phyloP scores from a whole-genome alignment of 371 early-diverging fungal genomes.

The Mucor sp. region DNA sequence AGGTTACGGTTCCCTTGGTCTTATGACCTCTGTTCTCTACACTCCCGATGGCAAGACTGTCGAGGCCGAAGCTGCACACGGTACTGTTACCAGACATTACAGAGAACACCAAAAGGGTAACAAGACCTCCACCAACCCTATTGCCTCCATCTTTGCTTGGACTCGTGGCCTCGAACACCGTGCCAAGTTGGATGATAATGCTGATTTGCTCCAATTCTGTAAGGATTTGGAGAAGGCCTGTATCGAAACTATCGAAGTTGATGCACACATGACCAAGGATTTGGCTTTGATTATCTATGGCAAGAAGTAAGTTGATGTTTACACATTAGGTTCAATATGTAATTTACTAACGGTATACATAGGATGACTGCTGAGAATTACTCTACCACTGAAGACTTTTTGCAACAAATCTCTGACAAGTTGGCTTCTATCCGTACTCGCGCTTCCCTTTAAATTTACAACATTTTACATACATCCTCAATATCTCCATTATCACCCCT shows the following conservation, averaged over 20 bases:
- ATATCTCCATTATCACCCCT: background rate
- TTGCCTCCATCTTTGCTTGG: conserved; percentile 98
- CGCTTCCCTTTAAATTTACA: conserved; percentile 20
- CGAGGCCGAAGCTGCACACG: conserved; percentile 98
- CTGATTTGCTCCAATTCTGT: conserved; percentile 76
- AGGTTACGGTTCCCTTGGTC: conserved; percentile 88
- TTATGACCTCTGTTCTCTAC: conserved; percentile 95
- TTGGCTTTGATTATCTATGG: conserved; percentile 94
- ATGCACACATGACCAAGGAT: conserved; percentile 96
- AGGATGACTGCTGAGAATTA: conserved; percentile 73
- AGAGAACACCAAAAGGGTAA: conserved; percentile 95
- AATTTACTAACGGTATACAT: background rate
- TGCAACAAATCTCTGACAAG: conserved; percentile 73
- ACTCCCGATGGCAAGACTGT: conserved; percentile 95
- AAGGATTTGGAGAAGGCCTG: conserved; percentile 86
- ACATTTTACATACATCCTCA: background rate
- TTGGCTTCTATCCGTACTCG: conserved; percentile 57
- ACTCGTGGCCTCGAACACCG: conserved; percentile 95
- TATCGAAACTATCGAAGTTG: conserved; percentile 84
- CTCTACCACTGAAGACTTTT: conserved; percentile 81
- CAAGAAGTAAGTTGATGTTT: conserved; percentile 54
- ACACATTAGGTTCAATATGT: background rate
- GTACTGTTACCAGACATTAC: conserved; percentile 96
- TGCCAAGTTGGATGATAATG: conserved; percentile 88
- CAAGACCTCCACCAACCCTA: conserved; percentile 93